A percentile compares a stretch with the other conserved stretches of the same genome.
Conservation (phyloP, 108 stramenopile species). For the Hondaea fermentalgiana region DNA sequence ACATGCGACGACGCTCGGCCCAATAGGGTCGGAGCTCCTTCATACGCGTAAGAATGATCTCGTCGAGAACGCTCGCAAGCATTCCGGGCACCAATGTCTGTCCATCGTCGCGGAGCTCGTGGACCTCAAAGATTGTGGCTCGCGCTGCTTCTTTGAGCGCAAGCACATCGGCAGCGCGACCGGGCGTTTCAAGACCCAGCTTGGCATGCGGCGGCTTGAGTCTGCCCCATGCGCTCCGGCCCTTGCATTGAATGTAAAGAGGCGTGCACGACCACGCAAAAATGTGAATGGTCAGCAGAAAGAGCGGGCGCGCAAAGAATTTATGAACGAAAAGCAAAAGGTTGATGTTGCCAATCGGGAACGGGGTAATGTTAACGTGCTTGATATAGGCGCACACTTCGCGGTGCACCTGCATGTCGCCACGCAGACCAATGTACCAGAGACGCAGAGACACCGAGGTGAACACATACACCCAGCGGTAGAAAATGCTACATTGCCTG, state of each 20-base stretch:
- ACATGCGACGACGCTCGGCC: background rate
- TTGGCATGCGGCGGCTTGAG: background rate
- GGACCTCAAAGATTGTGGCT: background rate
- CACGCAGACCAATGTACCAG: slow-evolving; percentile 10
- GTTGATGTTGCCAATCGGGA: background rate
- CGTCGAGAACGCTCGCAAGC: background rate
- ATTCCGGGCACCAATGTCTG: background rate
- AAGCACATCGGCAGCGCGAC: background rate
- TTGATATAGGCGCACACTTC: background rate
- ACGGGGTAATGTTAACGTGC: background rate
- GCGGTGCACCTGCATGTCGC: slow-evolving; percentile 10
- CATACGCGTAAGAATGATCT: background rate
- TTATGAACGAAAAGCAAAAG: background rate
- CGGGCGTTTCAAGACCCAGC: background rate
- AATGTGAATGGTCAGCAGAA: background rate
- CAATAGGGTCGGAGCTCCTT: background rate
- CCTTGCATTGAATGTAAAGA: background rate
- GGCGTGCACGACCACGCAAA: slow-evolving; percentile 7
- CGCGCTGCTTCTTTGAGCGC: background rate
- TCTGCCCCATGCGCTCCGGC: background rate
- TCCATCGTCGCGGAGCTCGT: background rate
- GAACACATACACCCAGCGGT: background rate
- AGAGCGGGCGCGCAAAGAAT: background rate
- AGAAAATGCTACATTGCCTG: background rate
- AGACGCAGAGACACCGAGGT: background rate